Evolutionary conservation across 2,329 filamentous ascomycete species (phyloP), one percentile per base, ranked within the genome.

Genomic region (Trichoderma arundinaceum): DNA sequence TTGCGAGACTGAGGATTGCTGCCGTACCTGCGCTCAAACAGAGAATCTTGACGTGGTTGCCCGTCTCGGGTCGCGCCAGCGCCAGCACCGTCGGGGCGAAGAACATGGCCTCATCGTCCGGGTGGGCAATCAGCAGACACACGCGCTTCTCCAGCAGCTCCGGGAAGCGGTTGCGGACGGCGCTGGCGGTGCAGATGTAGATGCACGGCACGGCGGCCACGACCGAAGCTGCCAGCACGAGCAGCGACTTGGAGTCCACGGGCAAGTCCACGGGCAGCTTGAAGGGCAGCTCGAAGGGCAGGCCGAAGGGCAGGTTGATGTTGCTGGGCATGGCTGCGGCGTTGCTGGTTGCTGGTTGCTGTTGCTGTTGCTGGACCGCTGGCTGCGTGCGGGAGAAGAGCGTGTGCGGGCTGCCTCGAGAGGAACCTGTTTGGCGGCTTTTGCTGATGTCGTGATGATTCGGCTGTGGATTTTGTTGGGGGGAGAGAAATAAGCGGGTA

Each of bases 31-130:
- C 94, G 78, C 92, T 96, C 69, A 99, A 81, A 79, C 95, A 99
- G 64, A 98, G 80, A 69, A 99, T 96, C 80, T 96, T 95, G 74
- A 99, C 85, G 75, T 96, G 92, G 79, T 99, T 98, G 4, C 92
- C 91, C 19, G 90, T 83, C 66, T 89, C 87, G 4, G 92, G 92
- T 13, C 86, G 83, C 17, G 93, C 94, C 66, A 99, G 85, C n/a
- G 91, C 88, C 72, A 96, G 84, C 13, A 98, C 83, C 0, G 92
- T 91, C 0, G 95, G 95, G 69, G 93, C 88, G 79, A 99, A 99
- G 84, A 99, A 99, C 95, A 99, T 99, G 77, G 94, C 95, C 82
- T 99, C 95, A 74, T 99, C 95, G 79, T 99, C 95, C 0, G 95
- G 95, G 80, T 99, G 95, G 22, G 95, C 95, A 74, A 99, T 98